These are phyloP conservation scores for Xanthoceras sorbifolium DNA, from an alignment of 345 rosid genomes.

Conservation along the genomic window DNA sequence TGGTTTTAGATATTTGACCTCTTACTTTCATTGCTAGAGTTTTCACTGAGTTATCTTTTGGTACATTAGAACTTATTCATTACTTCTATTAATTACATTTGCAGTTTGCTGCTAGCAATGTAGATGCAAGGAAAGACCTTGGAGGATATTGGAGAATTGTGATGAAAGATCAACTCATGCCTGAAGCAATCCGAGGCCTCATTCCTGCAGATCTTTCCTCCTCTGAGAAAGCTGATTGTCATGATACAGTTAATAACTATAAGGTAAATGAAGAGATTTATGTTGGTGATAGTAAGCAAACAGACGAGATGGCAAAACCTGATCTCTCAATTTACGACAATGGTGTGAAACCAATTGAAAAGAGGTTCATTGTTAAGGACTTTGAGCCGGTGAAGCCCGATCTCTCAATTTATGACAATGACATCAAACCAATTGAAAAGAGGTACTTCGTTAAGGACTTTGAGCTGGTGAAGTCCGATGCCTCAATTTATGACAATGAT, in stretches of 20 bases:
- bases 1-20: no score
- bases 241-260: background rate
- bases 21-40: no score
- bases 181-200: slow-evolving; percentile 15
- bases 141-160: slow-evolving; percentile 13
- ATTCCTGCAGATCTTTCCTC: background rate
- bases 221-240: background rate
- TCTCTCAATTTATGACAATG: no score
- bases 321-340: no score
- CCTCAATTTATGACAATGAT: no score
- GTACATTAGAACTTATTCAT: no score
- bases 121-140: slow-evolving; percentile 16
- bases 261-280: background rate
- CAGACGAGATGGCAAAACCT: no score
- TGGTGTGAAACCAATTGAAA: background rate
- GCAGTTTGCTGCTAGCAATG: slow-evolving; percentile 6
- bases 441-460: background rate
- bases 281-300: no score
- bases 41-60: no score
- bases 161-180: slow-evolving; percentile 12
- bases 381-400: background rate
- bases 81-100: background rate
- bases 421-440: background rate
- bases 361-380: background rate
- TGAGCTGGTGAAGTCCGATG: background rate